Base-by-base conservation (phyloP, 2,329 filamentous ascomycete species). In the Botryotinia globosa region DNA sequence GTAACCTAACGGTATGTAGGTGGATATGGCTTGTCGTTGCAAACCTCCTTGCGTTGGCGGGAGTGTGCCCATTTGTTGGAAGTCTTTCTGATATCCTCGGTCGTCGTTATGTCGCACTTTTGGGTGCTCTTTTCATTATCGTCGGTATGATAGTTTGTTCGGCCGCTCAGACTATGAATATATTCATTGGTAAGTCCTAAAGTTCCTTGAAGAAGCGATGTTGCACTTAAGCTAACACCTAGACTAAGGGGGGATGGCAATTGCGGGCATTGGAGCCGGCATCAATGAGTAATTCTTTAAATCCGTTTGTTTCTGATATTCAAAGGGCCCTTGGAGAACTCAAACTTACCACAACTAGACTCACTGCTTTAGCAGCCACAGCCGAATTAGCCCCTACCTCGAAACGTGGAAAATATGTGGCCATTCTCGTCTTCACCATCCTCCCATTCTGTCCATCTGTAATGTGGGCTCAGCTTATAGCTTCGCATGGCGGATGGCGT, bases 201-300 rank as follows among this genome's bases (percentile, higher is more conserved):
- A 10, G 4, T 34, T 20, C 0, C 18, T 20, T 42, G 12, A 25
- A 25, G 18, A 22, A 0, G 20, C 3, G 7, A 9, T 18, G 3
- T 32, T 37, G 10, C 9, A 12, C 25, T 42, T 32, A 22, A 25
- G 29, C 51, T 75, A 29, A 74, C 51, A 48, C 18, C 6, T 3
- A 14, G 32, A n/a, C 3, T 16, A 16, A 87, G 86, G 80, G 63
- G 83, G 84, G n/a, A 85, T 85, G 83, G 79, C 80, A 3, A 84
- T 92, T 75, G 85, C 89, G 12, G 90, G 90, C 1, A 82, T 88
- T 16, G 90, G 90, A 51, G 89, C 90, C 9, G 90, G 90, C n/a
- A 86, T 92, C 73, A 90, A 89, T 76, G 90, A 92, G 80, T 72
- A 29, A 62, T 20, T 45, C n/a, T 69, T 62, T 29, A 3, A 20